Conservation (phyloP, 352 stramenopile genomes). For the Globisporangium cederbergense region DNA sequence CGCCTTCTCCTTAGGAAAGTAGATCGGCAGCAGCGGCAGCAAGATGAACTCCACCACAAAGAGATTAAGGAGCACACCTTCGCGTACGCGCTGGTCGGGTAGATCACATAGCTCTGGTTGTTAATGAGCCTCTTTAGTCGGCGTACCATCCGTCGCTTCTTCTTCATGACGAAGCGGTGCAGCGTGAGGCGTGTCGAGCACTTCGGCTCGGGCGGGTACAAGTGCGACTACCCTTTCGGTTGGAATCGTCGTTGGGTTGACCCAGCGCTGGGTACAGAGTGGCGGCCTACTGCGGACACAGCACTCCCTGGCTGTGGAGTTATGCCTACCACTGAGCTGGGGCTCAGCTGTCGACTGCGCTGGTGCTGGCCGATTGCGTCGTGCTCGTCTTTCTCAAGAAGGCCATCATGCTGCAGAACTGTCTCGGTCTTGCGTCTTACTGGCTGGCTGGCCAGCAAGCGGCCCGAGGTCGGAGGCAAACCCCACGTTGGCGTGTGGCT, state of each 20-base stretch:
- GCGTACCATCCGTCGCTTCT: neutral
- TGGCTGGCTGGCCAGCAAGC: neutral
- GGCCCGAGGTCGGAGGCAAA: neutral
- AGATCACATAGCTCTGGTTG: conserved; percentile 3
- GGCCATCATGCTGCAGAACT: neutral
- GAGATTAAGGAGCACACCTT: neutral
- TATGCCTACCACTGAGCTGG: too few species aligned
- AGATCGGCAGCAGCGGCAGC: conserved; percentile 1
- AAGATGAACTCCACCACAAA: neutral
- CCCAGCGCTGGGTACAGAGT: neutral
- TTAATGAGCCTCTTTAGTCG: neutral
- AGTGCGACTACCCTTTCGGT: neutral
- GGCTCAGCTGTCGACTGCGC: neutral
- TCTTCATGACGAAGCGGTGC: neutral
- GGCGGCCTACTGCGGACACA: neutral
- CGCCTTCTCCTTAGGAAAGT: neutral
- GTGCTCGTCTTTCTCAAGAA: neutral
- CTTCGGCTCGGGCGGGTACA: neutral
- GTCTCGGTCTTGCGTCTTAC: neutral
- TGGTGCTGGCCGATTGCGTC: neutral
- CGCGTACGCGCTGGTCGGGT: conserved; percentile 4
- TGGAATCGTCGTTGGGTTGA: neutral
- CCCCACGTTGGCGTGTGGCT: neutral
- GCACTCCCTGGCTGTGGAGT: neutral
- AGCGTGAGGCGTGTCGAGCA: neutral